A percentile compares a stretch with the other conserved stretches of the same genome.
phyloP scores from a whole-genome alignment of 192 early-diverging fungal species.

The Cladochytrium replicatum region DNA sequence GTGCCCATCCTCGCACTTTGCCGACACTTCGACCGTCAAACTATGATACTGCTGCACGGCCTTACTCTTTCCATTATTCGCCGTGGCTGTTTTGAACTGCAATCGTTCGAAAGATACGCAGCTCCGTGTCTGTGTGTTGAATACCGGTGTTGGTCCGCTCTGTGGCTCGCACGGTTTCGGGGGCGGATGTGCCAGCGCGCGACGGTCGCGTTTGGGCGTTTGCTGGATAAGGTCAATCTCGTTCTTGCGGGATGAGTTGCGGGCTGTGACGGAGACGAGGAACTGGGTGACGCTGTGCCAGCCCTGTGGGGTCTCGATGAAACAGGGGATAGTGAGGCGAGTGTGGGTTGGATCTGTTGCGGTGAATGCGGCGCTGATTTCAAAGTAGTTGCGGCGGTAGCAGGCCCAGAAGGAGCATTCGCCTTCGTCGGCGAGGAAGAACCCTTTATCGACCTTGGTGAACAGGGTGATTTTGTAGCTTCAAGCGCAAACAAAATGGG shows the following conservation, averaged over 20 bases:
- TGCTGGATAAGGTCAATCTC: conserved; percentile 77
- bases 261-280: conserved; percentile 58
- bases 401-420: conserved; percentile 98
- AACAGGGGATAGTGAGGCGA: conserved; percentile 37
- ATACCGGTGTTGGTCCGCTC: conserved; percentile 3
- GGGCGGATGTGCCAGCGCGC: conserved; percentile 62
- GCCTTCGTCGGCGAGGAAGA: conserved; percentile 74
- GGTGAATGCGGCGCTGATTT: conserved; percentile 60
- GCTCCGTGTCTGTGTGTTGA: conserved; percentile 13
- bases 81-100: conserved; percentile 95
- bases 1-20: conserved; percentile 49
- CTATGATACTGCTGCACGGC: conserved; percentile 93
- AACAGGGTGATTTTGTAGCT: conserved; percentile 50
- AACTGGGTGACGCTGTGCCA: conserved; percentile 47
- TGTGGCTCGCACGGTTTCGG: conserved; percentile 18
- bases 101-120: conserved; percentile 77
- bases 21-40: conserved; percentile 70
- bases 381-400: conserved; percentile 92
- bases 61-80: conserved; percentile 87
- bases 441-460: conserved; percentile 83
- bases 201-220: conserved; percentile 89
- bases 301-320: conserved; percentile 36
- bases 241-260: conserved; percentile 52
- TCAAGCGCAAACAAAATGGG: conserved; percentile 31
- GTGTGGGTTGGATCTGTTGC: conserved; percentile 8